phyloP scores from a whole-genome alignment of 2,329 filamentous ascomycete species.

The Fusarium sp. region DNA sequence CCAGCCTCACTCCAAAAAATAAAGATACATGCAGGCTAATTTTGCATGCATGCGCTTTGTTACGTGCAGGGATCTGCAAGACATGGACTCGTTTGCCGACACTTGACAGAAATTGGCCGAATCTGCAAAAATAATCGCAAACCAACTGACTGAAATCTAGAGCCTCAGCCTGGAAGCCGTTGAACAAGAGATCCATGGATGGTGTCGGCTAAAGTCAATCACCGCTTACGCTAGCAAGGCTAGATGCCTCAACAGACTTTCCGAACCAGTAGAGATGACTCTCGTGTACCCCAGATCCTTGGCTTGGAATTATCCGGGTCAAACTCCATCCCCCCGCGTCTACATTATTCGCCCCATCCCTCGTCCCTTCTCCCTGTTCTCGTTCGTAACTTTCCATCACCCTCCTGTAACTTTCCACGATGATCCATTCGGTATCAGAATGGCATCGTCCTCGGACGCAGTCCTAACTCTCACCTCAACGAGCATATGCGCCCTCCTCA shows the following conservation, averaged over 20 bases:
- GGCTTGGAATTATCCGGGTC: not conserved
- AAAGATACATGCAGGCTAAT: not conserved
- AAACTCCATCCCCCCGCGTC: constrained; percentile 7
- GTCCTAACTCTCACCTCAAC: constrained; percentile 45
- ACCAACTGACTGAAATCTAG: not conserved
- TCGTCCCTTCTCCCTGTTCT: not conserved
- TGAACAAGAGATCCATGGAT: not conserved
- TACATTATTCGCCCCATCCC: not conserved
- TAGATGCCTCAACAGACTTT: not conserved
- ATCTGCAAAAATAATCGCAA: not conserved
- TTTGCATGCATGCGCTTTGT: not conserved
- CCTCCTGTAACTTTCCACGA: constrained; percentile 12
- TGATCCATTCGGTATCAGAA: constrained; percentile 16
- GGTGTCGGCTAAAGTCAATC: not conserved
- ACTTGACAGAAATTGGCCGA: not conserved
- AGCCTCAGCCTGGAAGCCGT: not conserved
- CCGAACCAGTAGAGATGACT: not conserved
- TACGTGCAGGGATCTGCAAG: not conserved
- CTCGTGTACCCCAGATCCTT: constrained; percentile 5
- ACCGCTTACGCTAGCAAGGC: constrained; percentile 1
- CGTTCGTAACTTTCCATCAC: not conserved
- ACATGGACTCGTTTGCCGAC: not conserved
- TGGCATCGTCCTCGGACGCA: constrained; percentile 43
- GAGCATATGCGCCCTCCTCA: constrained; percentile 45
- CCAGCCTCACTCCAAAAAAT: not conserved